Evolutionary conservation across 2,329 filamentous ascomycete species (phyloP).

Genomic region (Paramyrothecium roridum): DNA sequence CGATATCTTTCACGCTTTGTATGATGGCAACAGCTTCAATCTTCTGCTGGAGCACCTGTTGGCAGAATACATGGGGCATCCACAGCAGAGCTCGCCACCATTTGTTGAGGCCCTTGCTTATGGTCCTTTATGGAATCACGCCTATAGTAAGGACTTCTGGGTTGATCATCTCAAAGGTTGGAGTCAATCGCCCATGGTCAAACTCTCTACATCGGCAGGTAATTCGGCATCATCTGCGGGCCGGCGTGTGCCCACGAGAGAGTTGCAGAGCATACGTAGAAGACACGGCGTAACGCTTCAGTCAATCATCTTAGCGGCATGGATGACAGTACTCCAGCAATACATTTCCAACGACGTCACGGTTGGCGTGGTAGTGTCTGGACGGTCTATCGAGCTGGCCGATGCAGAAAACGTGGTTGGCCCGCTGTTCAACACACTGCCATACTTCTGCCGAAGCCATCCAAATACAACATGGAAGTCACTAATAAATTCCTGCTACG

Average conservation of each 20-base stretch:
- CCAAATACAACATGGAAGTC: slow-evolving; percentile 52
- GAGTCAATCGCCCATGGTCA: slow-evolving; percentile 8
- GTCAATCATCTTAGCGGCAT: slow-evolving; percentile 72
- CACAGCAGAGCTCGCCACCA: slow-evolving; percentile 34
- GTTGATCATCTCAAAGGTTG: slow-evolving; percentile 44
- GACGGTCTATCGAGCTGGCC: slow-evolving; percentile 67
- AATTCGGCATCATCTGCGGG: slow-evolving; percentile 2
- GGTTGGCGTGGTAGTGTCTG: slow-evolving; percentile 76
- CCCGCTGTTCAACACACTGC: slow-evolving; percentile 87
- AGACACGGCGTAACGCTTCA: slow-evolving; percentile 72
- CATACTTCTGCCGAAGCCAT: slow-evolving; percentile 55
- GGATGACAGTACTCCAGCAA: slow-evolving; percentile 60
- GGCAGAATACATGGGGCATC: slow-evolving; percentile 11
- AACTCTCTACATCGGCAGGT: slow-evolving; percentile 6
- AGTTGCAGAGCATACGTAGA: slow-evolving; percentile 51
- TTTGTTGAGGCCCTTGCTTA: slow-evolving; percentile 67
- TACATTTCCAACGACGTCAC: slow-evolving; percentile 45
- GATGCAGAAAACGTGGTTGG: slow-evolving; percentile 68
- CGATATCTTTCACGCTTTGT: slow-evolving; percentile 80
- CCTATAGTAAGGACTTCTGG: slow-evolving; percentile 62
- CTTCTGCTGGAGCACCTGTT: slow-evolving; percentile 60
- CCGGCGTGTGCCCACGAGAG: slow-evolving; percentile 30
- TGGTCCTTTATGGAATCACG: slow-evolving; percentile 59
- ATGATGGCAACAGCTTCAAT: slow-evolving; percentile 78
- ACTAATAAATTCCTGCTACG: slow-evolving; percentile 63